phyloP scores from a whole-genome alignment of 2,329 filamentous ascomycete species.

The Monosporascus cannonballus region DNA sequence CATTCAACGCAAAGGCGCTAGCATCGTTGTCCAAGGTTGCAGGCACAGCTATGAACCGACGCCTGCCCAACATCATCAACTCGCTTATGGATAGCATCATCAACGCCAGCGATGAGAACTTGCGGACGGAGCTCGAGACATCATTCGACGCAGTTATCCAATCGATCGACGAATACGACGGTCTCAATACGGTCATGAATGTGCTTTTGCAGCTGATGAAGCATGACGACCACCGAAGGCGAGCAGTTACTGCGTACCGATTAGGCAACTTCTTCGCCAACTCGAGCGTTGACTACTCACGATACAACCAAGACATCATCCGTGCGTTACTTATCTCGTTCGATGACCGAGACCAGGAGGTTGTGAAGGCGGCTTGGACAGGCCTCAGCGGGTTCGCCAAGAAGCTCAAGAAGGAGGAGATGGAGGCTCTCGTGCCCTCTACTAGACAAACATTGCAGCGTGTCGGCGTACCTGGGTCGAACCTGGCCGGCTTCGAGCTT shows the following conservation, averaged over 20 bases:
- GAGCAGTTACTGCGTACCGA: constrained; percentile 71
- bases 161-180: constrained; percentile 93
- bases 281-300: constrained; percentile 80
- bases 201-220: constrained; percentile 83
- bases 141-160: constrained; percentile 87
- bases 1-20: constrained; percentile 90
- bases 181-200: constrained; percentile 92
- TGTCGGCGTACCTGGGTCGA: constrained; percentile 78
- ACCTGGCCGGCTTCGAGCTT: constrained; percentile 80
- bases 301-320: constrained; percentile 94
- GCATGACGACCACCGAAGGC: constrained; percentile 83
- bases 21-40: constrained; percentile 92
- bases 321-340: constrained; percentile 87
- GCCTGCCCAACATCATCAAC: constrained; percentile 85
- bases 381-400: constrained; percentile 85
- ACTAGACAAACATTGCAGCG: constrained; percentile 82
- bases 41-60: constrained; percentile 81
- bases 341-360: constrained; percentile 74
- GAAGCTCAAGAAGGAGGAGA: constrained; percentile 89
- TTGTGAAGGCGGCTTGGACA: constrained; percentile 85
- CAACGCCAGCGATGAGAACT: constrained; percentile 64
- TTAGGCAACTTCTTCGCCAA: constrained; percentile 80
- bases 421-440: constrained; percentile 85
- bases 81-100: constrained; percentile 92
- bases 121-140: constrained; percentile 65